These are phyloP conservation scores for Phlyctochytrium bullatum DNA, from an alignment of 192 early-diverging fungal genomes.

Conservation along the genomic window DNA sequence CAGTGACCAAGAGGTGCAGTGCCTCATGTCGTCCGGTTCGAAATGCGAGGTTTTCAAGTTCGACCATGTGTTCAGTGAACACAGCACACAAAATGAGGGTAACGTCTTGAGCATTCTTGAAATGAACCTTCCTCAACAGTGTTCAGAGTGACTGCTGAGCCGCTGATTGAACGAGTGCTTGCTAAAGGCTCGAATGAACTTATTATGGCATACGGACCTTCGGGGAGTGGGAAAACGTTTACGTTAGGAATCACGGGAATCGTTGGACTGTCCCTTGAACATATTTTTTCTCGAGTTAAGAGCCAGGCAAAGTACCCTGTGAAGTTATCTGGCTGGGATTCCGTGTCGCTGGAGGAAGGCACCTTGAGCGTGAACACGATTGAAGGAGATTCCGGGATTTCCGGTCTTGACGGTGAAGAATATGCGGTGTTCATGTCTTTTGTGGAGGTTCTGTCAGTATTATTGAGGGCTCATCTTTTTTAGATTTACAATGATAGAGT, in stretches of 20 bases:
- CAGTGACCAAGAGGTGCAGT: neutral
- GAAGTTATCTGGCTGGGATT: neutral
- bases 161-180: constrained; percentile 15
- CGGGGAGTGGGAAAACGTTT: constrained; percentile 22
- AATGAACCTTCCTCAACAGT: constrained; percentile 2
- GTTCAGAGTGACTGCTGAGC: constrained; percentile 13
- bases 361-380: neutral
- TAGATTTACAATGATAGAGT: neutral
- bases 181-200: constrained; percentile 9
- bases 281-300: neutral
- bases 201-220: constrained; percentile 26
- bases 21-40: neutral
- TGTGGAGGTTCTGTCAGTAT: neutral
- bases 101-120: neutral
- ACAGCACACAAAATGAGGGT: constrained; percentile 14
- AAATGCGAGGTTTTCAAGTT: constrained; percentile 12
- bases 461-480: neutral
- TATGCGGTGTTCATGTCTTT: neutral
- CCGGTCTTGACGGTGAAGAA: neutral
- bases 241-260: constrained; percentile 6
- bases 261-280: constrained; percentile 3
- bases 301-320: neutral
- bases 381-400: neutral
- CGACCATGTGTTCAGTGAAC: constrained; percentile 22
- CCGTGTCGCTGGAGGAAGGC: neutral